Conservation (phyloP, 208 protist genomes). For the Strigomonas culicis region DNA sequence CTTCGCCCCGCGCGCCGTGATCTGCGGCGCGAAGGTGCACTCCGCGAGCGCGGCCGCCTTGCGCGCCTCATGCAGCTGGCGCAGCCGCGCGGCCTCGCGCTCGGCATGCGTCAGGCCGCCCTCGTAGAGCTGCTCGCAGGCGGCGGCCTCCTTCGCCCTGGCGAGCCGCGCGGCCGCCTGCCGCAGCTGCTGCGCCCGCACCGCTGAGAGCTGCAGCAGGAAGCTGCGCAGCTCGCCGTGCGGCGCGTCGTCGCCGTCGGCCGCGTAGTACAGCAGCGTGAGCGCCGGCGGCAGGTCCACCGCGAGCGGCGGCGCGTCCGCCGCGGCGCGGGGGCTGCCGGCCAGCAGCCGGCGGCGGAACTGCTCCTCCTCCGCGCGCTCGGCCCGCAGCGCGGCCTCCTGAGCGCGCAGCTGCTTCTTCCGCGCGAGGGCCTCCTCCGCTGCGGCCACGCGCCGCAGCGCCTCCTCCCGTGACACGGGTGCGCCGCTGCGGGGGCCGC, state of each 20-base stretch:
- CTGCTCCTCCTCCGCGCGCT: background rate
- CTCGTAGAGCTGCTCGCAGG: constrained; percentile 58
- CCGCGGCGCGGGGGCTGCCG: background rate
- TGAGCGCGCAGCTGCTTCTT: background rate
- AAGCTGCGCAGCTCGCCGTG: background rate
- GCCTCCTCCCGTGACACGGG: too few relatives aligned
- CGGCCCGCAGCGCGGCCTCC: background rate
- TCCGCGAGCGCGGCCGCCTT: constrained; percentile 23
- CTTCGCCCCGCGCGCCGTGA: constrained; percentile 26
- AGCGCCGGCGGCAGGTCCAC: constrained; percentile 6
- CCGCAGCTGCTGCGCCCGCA: constrained; percentile 3
- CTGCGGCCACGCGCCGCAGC: too few relatives aligned
- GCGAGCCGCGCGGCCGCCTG: constrained; percentile 3
- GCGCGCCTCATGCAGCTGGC: constrained; percentile 30
- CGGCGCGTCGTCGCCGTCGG: constrained; percentile 1
- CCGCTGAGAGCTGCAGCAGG: background rate
- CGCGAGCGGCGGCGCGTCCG: background rate
- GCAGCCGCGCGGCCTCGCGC: constrained; percentile 20
- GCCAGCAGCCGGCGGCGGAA: background rate
- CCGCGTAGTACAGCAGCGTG: constrained; percentile 8
- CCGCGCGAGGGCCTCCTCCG: too few relatives aligned
- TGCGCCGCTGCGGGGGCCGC: too few relatives aligned
- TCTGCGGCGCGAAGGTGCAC: constrained; percentile 51
- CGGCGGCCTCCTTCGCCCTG: constrained; percentile 33
- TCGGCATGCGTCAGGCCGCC: constrained; percentile 56